Percentiles rank a stretch among this genome's conserved stretches.
phyloP scores from a whole-genome alignment of 108 stramenopile genomes.

The Skeletonema potamos region DNA sequence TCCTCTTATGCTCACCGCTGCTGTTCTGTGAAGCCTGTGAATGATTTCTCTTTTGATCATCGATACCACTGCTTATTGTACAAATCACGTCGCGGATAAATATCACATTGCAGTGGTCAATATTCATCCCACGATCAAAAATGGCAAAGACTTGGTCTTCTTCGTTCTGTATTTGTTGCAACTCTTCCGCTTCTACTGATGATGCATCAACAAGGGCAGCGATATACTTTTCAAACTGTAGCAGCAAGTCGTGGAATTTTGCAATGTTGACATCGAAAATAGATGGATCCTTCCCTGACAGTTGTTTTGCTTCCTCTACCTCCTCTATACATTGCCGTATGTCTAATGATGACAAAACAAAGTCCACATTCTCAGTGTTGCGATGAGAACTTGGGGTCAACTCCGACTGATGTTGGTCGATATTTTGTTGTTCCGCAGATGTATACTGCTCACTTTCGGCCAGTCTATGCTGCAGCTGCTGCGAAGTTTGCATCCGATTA shows the following conservation, averaged over 20 bases:
- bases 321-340: conserved; percentile 23
- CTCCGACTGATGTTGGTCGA: neutral
- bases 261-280: conserved; percentile 13
- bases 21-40: neutral
- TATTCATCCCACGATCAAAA: conserved; percentile 25
- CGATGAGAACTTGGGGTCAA: neutral
- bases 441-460: neutral
- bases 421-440: neutral
- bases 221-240: conserved; percentile 25
- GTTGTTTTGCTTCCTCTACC: conserved; percentile 10
- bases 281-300: conserved; percentile 5
- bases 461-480: neutral
- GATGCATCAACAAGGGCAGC: conserved; percentile 11
- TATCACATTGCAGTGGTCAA: conserved; percentile 35
- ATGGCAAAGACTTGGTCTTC: conserved; percentile 24
- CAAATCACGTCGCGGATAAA: conserved; percentile 28
- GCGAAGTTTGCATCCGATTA: neutral
- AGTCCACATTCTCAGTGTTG: neutral
- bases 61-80: conserved; percentile 24
- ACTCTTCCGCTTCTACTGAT: conserved; percentile 19
- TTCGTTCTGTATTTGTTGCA: conserved; percentile 7
- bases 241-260: conserved; percentile 17
- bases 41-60: conserved; percentile 1
- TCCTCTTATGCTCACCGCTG: neutral
- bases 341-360: conserved; percentile 18